A percentile compares a stretch with the other conserved stretches of the same genome.
Evolutionary conservation across 768 basidiomycete species (phyloP).

Genomic region (Coprinopsis strossmayeri): DNA sequence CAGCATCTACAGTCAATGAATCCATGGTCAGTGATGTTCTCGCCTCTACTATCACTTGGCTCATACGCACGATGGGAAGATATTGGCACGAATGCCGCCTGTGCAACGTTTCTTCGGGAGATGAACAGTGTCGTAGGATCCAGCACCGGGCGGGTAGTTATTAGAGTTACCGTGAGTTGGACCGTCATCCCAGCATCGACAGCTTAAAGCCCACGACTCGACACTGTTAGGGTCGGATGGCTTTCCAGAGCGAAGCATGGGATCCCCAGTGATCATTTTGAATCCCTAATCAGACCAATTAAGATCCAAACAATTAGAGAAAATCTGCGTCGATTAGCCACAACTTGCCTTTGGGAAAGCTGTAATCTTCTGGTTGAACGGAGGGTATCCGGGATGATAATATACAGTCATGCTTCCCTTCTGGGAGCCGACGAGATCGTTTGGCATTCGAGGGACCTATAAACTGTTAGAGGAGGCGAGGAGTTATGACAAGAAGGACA

Average conservation of each 20-base stretch:
- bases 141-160: conserved; percentile 4
- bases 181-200: conserved; percentile 6
- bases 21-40: background rate
- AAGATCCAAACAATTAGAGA: no score
- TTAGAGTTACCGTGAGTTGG: background rate
- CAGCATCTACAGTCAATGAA: conserved; percentile 5
- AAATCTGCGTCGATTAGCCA: no score
- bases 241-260: background rate
- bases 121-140: conserved; percentile 6
- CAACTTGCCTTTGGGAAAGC: conserved; percentile 10
- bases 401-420: conserved; percentile 9
- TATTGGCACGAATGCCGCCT: conserved; percentile 7
- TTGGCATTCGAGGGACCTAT: conserved; percentile 7
- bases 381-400: conserved; percentile 3
- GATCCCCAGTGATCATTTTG: conserved; percentile 9
- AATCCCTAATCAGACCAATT: conserved; percentile 3
- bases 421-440: background rate
- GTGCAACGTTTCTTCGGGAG: conserved; percentile 1
- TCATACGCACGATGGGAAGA: conserved; percentile 1
- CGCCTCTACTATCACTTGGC: background rate
- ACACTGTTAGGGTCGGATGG: background rate
- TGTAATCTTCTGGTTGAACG: background rate
- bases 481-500: background rate
- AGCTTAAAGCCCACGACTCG: background rate
- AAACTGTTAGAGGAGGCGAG: background rate